phyloP scores from a whole-genome alignment of 164 flowering plant species.

The Umbellularia californica region DNA sequence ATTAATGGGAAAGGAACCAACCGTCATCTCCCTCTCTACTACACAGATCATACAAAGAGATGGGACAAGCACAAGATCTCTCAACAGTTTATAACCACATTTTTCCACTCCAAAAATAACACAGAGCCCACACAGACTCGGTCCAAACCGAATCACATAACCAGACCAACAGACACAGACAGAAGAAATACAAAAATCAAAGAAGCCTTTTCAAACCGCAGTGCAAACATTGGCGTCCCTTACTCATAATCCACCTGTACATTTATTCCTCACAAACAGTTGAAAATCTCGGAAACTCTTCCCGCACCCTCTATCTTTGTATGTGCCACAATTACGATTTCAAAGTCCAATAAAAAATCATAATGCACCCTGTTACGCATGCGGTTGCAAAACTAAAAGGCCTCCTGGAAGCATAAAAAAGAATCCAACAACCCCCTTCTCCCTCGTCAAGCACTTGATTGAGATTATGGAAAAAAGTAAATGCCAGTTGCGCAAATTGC shows the following conservation, averaged over 20 bases:
- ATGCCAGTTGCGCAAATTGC: neutral
- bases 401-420: conserved; percentile 1
- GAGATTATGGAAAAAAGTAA: neutral
- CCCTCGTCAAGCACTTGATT: neutral
- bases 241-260: conserved; percentile 2
- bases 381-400: conserved; percentile 7
- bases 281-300: neutral
- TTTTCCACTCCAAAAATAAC: neutral
- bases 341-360: neutral
- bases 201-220: conserved; percentile 7
- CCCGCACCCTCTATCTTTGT: neutral
- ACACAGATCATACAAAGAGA: neutral
- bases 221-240: no score
- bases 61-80: neutral
- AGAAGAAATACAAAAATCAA: neutral
- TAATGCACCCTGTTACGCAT: neutral
- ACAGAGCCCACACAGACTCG: neutral
- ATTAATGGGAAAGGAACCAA: no score
- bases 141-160: neutral
- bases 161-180: neutral
- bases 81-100: neutral
- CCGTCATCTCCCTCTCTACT: neutral
- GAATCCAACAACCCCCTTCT: neutral
- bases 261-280: neutral
- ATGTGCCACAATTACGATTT: neutral